phyloP scores from a whole-genome alignment of 305 asterid species.

The Fraxinus latifolia region DNA sequence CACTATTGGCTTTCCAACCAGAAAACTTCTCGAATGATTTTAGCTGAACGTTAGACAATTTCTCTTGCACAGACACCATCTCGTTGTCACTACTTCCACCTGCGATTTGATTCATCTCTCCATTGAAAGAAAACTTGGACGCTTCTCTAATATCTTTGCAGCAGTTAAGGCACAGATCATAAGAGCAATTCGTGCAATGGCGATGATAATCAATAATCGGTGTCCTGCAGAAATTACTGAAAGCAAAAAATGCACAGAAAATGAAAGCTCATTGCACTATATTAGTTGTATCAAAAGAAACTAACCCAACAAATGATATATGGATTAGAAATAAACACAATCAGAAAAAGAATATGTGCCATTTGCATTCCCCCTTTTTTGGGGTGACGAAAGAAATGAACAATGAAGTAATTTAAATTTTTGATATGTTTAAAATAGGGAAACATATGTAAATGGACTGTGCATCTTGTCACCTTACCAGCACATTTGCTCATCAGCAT shows the following conservation, averaged over 20 bases:
- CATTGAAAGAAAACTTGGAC: conserved; percentile 37
- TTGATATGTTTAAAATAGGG: conserved; percentile 14
- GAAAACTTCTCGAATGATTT: conserved; percentile 40
- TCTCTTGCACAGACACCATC: conserved; percentile 34
- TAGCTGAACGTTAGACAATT: conserved; percentile 41
- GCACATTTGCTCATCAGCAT: conserved; percentile 99
- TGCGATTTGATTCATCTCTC: conserved; percentile 33
- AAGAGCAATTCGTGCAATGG: conserved; percentile 84
- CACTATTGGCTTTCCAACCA: conserved; percentile 63
- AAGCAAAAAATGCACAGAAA: conserved; percentile 10
- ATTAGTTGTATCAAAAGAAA: not conserved
- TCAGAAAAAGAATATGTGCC: not conserved
- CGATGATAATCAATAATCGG: conserved; percentile 94
- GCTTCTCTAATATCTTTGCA: conserved; percentile 84
- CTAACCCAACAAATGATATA: conserved; percentile 15
- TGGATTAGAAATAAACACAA: conserved; percentile 16
- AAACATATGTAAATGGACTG: conserved; percentile 22
- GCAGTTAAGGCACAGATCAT: conserved; percentile 95
- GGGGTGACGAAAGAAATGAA: conserved; percentile 5
- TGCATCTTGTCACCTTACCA: conserved; percentile 55
- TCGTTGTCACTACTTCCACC: conserved; percentile 36
- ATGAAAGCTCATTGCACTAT: not conserved
- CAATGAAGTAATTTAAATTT: not conserved
- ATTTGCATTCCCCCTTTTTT: conserved; percentile 17
- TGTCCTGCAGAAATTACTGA: conserved; percentile 92